Percentiles rank a stretch among this genome's conserved stretches.
These are phyloP conservation scores for Dictyophora rubrovolvata DNA, from an alignment of 768 basidiomycete genomes.

Conservation along the genomic window DNA sequence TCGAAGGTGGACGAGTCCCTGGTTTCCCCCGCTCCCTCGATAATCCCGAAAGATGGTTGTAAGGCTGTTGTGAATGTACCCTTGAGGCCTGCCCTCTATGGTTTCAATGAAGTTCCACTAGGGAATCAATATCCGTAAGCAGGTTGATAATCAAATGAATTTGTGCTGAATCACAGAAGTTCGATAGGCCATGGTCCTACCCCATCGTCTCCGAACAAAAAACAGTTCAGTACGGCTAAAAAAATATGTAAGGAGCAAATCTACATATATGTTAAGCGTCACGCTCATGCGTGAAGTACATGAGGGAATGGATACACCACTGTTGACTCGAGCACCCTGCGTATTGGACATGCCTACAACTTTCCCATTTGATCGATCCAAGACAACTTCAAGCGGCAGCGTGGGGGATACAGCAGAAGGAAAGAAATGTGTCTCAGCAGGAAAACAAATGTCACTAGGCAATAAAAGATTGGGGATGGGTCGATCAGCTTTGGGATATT, in stretches of 20 bases:
- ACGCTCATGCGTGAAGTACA: neutral
- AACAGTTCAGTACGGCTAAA: neutral
- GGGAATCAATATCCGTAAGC: neutral
- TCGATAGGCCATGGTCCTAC: neutral
- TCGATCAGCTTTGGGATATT: neutral
- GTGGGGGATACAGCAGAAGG: neutral
- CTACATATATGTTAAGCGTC: neutral
- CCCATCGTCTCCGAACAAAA: neutral
- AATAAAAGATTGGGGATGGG: neutral
- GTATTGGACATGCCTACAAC: neutral
- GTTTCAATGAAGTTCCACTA: neutral
- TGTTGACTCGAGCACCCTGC: neutral
- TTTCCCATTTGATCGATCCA: neutral
- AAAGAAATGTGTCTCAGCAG: neutral
- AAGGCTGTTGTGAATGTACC: neutral
- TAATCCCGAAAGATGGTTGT: neutral
- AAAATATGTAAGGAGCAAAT: neutral
- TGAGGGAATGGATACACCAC: neutral
- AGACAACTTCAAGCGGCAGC: neutral
- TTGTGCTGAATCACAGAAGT: neutral
- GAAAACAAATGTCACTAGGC: neutral
- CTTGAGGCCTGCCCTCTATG: neutral
- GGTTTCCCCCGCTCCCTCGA: neutral
- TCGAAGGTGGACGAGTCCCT: neutral
- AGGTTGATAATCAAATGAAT: neutral